Conservation (phyloP, 2,329 filamentous ascomycete genomes). For the Fusarium sulawesiense region DNA sequence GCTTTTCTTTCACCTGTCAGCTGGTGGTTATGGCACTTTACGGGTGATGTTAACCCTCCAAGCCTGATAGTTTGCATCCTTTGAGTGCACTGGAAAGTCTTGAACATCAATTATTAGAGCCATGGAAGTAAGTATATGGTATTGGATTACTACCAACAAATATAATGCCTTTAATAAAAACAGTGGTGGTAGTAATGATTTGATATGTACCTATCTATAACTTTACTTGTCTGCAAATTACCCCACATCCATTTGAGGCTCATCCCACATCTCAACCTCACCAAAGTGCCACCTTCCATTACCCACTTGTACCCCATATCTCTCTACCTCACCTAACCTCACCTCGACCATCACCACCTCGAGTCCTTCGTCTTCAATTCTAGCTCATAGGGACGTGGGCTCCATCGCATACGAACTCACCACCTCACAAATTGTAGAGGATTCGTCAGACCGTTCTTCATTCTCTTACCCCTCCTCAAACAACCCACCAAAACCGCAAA, state of each 20-base stretch:
- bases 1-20: not conserved
- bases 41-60: not conserved
- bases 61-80: not conserved
- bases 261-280: conserved; percentile 33
- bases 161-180: not conserved
- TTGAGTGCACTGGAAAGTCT: not conserved
- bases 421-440: not conserved
- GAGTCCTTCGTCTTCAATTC: conserved; percentile 6
- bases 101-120: not conserved
- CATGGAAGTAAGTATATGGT: not conserved
- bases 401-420: not conserved
- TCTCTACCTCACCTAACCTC: conserved; percentile 12
- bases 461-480: conserved; percentile 15
- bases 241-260: conserved; percentile 41
- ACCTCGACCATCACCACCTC: conserved; percentile 14
- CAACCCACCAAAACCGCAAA: conserved; percentile 26
- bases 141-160: not conserved
- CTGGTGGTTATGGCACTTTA: not conserved
- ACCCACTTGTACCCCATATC: conserved; percentile 36
- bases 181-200: not conserved
- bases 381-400: not conserved
- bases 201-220: not conserved
- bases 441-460: not conserved
- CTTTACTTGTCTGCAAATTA: conserved; percentile 12
- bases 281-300: conserved; percentile 37